phyloP scores from a whole-genome alignment of 345 rosid species.

The Bruguiera sexangula region DNA sequence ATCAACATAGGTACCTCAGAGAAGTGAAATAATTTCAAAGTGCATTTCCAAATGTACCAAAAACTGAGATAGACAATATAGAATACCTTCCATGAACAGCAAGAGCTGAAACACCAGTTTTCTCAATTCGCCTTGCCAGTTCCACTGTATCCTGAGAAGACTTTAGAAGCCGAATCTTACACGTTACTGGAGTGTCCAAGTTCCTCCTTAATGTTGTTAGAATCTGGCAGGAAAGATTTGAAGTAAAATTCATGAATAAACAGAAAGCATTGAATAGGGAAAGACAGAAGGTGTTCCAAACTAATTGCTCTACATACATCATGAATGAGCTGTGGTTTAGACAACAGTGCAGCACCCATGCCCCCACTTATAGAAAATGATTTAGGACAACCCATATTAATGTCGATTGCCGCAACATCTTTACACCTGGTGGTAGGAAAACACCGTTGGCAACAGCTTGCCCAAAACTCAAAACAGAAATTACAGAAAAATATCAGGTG shows the following conservation, averaged over 20 bases:
- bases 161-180: constrained; percentile 79
- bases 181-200: constrained; percentile 73
- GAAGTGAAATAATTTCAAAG: too few species aligned
- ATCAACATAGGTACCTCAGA: too few species aligned
- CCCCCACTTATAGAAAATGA: constrained; percentile 93
- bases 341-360: constrained; percentile 92
- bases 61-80: constrained; percentile 1
- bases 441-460: neutral
- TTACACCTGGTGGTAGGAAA: constrained; percentile 52
- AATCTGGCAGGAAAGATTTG: constrained; percentile 41
- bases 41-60: neutral
- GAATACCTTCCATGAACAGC: constrained; percentile 90
- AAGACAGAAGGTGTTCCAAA: neutral
- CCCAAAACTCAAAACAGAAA: neutral
- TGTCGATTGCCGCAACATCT: constrained; percentile 79
- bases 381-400: constrained; percentile 97
- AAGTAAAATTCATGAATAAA: constrained; percentile 1
- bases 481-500: neutral
- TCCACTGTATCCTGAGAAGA: constrained; percentile 80
- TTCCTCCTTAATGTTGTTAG: constrained; percentile 81
- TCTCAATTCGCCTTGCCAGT: constrained; percentile 86
- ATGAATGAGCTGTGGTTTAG: constrained; percentile 75
- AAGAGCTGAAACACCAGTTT: constrained; percentile 89
- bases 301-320: constrained; percentile 50
- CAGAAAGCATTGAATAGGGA: constrained; percentile 1